Percentiles rank a stretch among this genome's conserved stretches.
Conservation (phyloP, 345 rosid genomes). For the Gynandropsis gynandra region DNA sequence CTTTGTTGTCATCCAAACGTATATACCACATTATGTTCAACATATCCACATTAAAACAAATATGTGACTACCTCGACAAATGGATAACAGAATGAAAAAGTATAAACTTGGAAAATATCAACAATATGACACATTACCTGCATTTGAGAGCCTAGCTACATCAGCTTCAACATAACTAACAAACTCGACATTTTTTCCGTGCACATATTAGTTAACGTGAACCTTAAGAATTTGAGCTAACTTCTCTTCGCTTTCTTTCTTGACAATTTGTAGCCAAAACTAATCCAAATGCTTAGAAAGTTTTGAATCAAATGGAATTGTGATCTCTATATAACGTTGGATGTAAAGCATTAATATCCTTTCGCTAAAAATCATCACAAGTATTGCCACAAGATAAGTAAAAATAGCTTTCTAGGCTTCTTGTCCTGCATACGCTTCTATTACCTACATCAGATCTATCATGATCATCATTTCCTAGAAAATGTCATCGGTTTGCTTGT, state of each 20-base stretch:
- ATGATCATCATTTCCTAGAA: too few species aligned
- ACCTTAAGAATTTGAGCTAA: conserved; percentile 62
- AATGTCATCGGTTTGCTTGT: too few species aligned
- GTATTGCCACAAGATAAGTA: too few species aligned
- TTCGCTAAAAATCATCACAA: too few species aligned
- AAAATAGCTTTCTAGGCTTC: too few species aligned
- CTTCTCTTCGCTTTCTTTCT: conserved; percentile 94
- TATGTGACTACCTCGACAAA: conserved; percentile 3
- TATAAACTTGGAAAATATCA: not conserved
- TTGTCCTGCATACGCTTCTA: too few species aligned
- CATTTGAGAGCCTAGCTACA: conserved; percentile 72
- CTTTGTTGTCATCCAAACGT: conserved; percentile 82
- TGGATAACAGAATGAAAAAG: not conserved
- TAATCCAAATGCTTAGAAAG: conserved; percentile 15
- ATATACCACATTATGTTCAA: conserved; percentile 83
- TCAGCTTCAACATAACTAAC: conserved; percentile 66
- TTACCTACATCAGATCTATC: too few species aligned
- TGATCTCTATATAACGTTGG: too few species aligned
- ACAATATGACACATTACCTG: conserved; percentile 38
- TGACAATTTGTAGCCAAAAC: conserved; percentile 53
- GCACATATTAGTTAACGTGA: conserved; percentile 68
- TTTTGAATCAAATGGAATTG: conserved; percentile 1
- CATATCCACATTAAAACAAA: conserved; percentile 74
- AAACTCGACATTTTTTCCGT: conserved; percentile 70
- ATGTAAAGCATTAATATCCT: too few species aligned